Base-by-base conservation (phyloP, 371 early-diverging fungal genomes). In the Mortierella sp. region DNA sequence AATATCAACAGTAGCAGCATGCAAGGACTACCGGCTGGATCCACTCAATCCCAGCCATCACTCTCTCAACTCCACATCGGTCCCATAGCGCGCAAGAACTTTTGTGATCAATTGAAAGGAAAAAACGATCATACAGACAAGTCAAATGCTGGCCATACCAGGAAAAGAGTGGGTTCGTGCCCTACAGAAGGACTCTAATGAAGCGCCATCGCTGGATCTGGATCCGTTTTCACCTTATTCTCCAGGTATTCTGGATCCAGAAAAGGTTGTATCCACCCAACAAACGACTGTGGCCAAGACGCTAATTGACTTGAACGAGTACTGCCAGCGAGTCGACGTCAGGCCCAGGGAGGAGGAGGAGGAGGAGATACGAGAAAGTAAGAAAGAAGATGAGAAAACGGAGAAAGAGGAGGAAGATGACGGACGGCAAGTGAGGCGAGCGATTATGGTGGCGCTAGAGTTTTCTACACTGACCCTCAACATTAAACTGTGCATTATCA, bases 61-160 rank as follows among this genome's bases (percentile, higher is more conserved):
- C 19, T 56, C 19, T 19, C 60, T 19, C 49, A 28, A 24, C 42
- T 65, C 28, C 61, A 45, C 27, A 61, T 71, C 24, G 66, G 72
- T 3, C 72, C 72, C 5, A 71, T 71, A 19, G 72, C 72, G 21
- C 65, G 66, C 41, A 66, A 38, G 54, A 65, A 65, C 49, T 71
- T 61, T 43, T 58, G 72, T n/a, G 65, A 65, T 19, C 62, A 63
- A 43, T 45, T 27, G 3, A n/a, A 46, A 47, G 5, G 54, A 54
- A 24, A 54, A 18, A 16, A 45, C 42, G 1, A 27, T 34, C 27
- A 26, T 31, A 31, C 61, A 50, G 9, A 34, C 47, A 12, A 51
- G 27, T 14, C 69, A 58, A 21, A 12, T 57, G 10, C 51, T 64
- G 30, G 27, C 31, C 0, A 52, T 64, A 13, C 45, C 53, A 21